These are phyloP conservation scores for Rhododendron molle DNA, from an alignment of 148 eudicot species.

Conservation along the genomic window DNA sequence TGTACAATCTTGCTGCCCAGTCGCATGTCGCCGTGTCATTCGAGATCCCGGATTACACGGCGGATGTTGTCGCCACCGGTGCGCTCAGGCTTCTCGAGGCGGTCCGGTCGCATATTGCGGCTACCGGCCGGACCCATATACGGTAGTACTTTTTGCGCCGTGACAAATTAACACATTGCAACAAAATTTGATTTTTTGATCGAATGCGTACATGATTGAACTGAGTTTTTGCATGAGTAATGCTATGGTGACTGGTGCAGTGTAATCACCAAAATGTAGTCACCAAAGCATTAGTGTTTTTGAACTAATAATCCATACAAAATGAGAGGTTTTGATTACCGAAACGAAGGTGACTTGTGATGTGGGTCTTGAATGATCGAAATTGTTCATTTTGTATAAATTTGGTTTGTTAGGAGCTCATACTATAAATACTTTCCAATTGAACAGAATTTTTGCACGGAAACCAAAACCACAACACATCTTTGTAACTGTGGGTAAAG, in stretches of 20 bases:
- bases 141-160: background rate
- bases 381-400: no score
- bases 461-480: background rate
- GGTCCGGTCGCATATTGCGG: constrained; percentile 67
- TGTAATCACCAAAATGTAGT: no score
- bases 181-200: background rate
- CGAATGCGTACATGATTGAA: background rate
- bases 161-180: background rate
- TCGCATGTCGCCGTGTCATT: constrained; percentile 95
- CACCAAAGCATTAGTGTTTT: no score
- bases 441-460: background rate
- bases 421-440: background rate
- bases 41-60: constrained; percentile 95
- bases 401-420: background rate
- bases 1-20: constrained; percentile 93
- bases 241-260: background rate
- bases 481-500: background rate
- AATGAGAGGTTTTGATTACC: background rate
- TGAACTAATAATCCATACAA: background rate
- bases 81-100: constrained; percentile 78
- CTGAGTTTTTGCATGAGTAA: background rate
- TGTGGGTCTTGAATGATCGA: background rate
- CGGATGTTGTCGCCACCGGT: constrained; percentile 93
- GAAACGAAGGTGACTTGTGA: no score
- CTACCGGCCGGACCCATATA: constrained; percentile 56